Conservation (phyloP, 2,329 filamentous ascomycete genomes). For the Talaromyces sp. region DNA sequence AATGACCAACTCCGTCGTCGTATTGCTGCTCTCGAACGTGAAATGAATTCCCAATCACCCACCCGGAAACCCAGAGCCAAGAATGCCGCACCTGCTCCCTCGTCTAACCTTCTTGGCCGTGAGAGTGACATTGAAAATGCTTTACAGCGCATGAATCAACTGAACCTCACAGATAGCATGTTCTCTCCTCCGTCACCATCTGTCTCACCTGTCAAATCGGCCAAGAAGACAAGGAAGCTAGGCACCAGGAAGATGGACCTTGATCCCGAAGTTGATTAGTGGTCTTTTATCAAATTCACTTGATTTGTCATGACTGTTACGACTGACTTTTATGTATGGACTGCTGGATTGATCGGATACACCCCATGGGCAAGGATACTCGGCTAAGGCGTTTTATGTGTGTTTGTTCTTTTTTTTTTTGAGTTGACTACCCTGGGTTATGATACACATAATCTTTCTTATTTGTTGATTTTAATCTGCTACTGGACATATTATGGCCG, state of each 20-base stretch:
- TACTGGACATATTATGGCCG: background rate
- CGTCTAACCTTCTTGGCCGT: slow-evolving; percentile 35
- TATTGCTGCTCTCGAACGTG: slow-evolving; percentile 66
- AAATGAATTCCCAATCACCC: slow-evolving; percentile 66
- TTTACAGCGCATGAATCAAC: slow-evolving; percentile 41
- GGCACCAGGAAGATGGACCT: slow-evolving; percentile 53
- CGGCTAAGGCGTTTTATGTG: slow-evolving; percentile 18
- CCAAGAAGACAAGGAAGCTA: slow-evolving; percentile 48
- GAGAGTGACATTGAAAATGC: slow-evolving; percentile 46
- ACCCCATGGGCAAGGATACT: slow-evolving; percentile 17
- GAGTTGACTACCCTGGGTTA: background rate
- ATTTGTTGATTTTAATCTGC: background rate
- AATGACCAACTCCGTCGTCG: slow-evolving; percentile 70
- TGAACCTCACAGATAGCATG: slow-evolving; percentile 42
- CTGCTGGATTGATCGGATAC: slow-evolving; percentile 18
- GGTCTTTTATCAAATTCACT: background rate
- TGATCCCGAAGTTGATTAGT: slow-evolving; percentile 45
- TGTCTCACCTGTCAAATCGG: slow-evolving; percentile 41
- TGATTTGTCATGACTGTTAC: slow-evolving; percentile 20
- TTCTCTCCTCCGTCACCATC: slow-evolving; percentile 30
- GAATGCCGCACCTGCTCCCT: slow-evolving; percentile 29
- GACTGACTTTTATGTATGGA: slow-evolving; percentile 13
- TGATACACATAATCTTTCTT: background rate
- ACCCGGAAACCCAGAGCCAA: slow-evolving; percentile 54
- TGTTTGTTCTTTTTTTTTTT: slow-evolving; percentile 7